These are phyloP conservation scores for Pseudonectria foliicola DNA, from an alignment of 2,329 filamentous ascomycete genomes.

Conservation along the genomic window DNA sequence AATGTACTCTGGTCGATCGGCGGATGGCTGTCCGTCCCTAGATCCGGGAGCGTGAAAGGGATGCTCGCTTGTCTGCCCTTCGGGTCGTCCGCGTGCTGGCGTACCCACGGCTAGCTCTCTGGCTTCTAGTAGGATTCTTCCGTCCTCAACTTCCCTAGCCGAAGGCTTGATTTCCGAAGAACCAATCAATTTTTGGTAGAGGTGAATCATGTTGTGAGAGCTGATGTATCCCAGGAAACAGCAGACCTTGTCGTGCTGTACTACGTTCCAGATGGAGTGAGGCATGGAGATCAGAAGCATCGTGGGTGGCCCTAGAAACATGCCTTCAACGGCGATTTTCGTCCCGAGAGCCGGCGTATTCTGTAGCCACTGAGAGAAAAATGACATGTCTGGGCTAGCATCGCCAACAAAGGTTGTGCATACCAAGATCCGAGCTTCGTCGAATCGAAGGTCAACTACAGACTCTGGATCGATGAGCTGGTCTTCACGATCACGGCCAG, in stretches of 20 bases:
- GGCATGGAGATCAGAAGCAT: conserved; percentile 63
- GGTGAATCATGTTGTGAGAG: conserved; percentile 59
- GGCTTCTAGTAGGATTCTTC: conserved; percentile 48
- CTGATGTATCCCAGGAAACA: conserved; percentile 59
- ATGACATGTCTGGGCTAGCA: conserved; percentile 58
- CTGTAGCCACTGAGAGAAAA: conserved; percentile 59
- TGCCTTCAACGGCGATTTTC: conserved; percentile 57
- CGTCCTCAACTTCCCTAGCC: conserved; percentile 49
- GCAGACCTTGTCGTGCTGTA: conserved; percentile 61
- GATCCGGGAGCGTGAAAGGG: conserved; percentile 16
- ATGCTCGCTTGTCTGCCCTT: conserved; percentile 21
- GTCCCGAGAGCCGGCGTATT: conserved; percentile 48
- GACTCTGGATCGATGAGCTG: conserved; percentile 40
- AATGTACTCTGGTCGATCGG: conserved; percentile 18
- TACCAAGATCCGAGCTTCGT: conserved; percentile 56
- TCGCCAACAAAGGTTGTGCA: conserved; percentile 62
- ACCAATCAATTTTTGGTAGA: conserved; percentile 53
- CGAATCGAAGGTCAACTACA: conserved; percentile 50
- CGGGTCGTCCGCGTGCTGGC: conserved; percentile 21
- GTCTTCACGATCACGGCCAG: conserved; percentile 25
- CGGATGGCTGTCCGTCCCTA: conserved; percentile 15
- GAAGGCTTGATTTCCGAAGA: conserved; percentile 36
- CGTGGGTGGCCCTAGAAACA: conserved; percentile 60
- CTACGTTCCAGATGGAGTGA: conserved; percentile 54
- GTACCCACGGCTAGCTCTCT: conserved; percentile 37